Conservation (phyloP, 768 basidiomycete species). For the Calocybe cyanea region DNA sequence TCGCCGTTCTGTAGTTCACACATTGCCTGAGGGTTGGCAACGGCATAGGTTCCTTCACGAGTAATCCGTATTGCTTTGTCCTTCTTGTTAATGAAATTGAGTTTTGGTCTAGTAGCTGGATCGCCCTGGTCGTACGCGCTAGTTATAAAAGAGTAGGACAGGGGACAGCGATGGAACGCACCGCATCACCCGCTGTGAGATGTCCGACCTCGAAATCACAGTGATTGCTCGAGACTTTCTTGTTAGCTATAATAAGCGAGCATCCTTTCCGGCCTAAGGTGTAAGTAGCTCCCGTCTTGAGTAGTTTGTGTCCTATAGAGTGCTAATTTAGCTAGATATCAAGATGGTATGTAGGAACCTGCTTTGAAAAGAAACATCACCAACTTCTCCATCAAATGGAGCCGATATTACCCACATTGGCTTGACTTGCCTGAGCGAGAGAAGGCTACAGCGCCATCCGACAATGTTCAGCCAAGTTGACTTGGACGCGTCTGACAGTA, state of each 20-base stretch:
- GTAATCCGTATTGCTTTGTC: constrained; percentile 41
- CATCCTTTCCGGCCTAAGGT: constrained; percentile 54
- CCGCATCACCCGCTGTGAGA: constrained; percentile 50
- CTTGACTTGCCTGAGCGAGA: neutral
- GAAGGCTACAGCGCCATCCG: too few species aligned
- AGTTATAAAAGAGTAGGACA: neutral
- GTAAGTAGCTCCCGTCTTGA: constrained; percentile 58
- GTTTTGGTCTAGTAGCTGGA: constrained; percentile 41
- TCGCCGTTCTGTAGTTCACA: constrained; percentile 55
- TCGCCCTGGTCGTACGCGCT: constrained; percentile 37
- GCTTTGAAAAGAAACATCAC: constrained; percentile 38
- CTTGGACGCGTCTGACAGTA: too few species aligned
- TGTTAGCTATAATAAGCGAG: constrained; percentile 49
- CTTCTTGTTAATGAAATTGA: constrained; percentile 46
- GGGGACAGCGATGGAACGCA: constrained; percentile 31
- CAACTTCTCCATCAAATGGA: constrained; percentile 45
- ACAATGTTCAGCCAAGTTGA: too few species aligned
- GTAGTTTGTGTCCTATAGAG: constrained; percentile 42
- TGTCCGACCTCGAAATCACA: constrained; percentile 53
- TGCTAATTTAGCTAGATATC: neutral
- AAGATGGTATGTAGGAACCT: constrained; percentile 14
- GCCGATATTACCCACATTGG: constrained; percentile 56
- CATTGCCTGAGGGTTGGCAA: constrained; percentile 34
- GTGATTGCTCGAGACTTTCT: constrained; percentile 63
- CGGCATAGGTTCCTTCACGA: constrained; percentile 30